Conservation (phyloP, 345 rosid genomes). For the Lenwebbia sp. region DNA sequence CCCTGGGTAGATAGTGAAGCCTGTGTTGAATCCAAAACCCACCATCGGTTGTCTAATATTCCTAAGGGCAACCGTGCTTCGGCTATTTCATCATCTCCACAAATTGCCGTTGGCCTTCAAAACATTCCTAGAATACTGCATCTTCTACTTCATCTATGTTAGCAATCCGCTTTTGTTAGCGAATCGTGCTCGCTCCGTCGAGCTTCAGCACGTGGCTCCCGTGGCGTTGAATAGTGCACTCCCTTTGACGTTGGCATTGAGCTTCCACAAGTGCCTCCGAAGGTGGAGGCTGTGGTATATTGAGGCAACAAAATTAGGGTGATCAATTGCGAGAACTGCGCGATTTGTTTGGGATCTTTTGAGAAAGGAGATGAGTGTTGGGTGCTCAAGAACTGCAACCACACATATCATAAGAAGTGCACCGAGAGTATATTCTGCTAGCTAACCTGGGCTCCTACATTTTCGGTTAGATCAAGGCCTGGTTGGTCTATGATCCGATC, state of each 20-base stretch:
- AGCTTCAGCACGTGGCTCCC: background rate
- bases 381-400: background rate
- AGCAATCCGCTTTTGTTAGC: background rate
- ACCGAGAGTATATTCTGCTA: background rate
- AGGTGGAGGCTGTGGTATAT: background rate
- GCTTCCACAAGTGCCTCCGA: background rate
- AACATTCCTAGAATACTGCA: background rate
- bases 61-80: background rate
- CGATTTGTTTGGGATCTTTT: background rate
- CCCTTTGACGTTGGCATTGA: background rate
- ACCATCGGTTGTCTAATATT: background rate
- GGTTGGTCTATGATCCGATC: background rate
- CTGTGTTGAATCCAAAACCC: background rate
- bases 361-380: background rate
- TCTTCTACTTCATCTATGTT: background rate
- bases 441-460: background rate
- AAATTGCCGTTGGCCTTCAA: background rate
- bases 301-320: background rate
- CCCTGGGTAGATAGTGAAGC: background rate
- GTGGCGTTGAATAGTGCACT: background rate
- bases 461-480: background rate
- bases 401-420: background rate
- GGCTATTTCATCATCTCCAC: background rate
- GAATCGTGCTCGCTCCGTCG: background rate
- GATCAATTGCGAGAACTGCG: background rate